Conservation (phyloP, 2,329 filamentous ascomycete species). For the Cordyceps tenuipes region DNA sequence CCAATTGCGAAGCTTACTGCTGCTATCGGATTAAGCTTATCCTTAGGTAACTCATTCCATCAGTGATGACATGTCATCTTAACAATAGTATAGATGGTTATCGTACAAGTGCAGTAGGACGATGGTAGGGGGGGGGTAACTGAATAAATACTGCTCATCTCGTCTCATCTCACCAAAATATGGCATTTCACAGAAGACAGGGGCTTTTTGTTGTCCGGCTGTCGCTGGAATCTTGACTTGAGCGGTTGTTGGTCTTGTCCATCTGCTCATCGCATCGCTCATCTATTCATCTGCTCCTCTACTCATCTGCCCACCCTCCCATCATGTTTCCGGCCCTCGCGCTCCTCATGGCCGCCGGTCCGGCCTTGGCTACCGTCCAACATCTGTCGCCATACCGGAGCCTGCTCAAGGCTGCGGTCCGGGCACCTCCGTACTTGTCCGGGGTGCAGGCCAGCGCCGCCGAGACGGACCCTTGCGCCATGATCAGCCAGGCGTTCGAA, state of each 20-base stretch:
- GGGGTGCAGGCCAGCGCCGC: background rate
- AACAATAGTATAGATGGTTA: too few species aligned
- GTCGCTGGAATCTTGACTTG: background rate
- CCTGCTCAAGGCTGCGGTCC: background rate
- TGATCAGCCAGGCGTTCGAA: constrained; percentile 1
- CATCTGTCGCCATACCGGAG: background rate
- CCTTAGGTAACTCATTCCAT: too few species aligned
- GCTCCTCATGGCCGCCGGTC: background rate
- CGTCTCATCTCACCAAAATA: background rate
- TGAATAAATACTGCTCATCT: background rate
- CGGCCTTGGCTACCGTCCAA: background rate
- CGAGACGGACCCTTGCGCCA: background rate
- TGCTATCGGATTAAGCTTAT: too few species aligned
- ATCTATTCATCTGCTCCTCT: too few species aligned
- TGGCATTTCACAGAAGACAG: background rate
- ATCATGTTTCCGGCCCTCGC: background rate
- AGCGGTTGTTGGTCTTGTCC: background rate
- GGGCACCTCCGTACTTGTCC: background rate
- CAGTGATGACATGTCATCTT: too few species aligned
- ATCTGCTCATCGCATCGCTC: too few species aligned
- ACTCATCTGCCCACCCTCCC: background rate
- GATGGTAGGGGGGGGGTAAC: too few species aligned
- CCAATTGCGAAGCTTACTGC: too few species aligned
- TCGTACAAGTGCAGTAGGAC: constrained; percentile 2
- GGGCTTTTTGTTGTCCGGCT: too few species aligned